phyloP scores from a whole-genome alignment of 2,329 filamentous ascomycete species.

The Thelonectria discophora region DNA sequence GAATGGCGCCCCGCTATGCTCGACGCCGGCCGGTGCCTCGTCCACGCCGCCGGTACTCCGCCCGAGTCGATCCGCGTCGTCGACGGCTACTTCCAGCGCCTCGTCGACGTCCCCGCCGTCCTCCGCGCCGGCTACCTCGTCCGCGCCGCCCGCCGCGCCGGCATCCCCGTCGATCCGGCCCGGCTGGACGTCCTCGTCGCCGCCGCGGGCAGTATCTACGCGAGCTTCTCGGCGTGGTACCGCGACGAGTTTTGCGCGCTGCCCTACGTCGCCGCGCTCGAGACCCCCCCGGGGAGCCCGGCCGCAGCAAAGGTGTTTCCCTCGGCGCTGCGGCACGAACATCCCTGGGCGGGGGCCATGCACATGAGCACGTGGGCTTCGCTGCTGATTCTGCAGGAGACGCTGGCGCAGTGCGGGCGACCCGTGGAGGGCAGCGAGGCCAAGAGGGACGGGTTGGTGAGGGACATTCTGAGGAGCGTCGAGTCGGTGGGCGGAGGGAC shows the following conservation, averaged over 20 bases:
- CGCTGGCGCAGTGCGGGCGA: slow-evolving; percentile 46
- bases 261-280: slow-evolving; percentile 36
- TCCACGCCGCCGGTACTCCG: slow-evolving; percentile 37
- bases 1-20: slow-evolving; percentile 50
- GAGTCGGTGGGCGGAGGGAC: slow-evolving; percentile 49
- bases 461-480: slow-evolving; percentile 49
- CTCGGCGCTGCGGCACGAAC: slow-evolving; percentile 45
- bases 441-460: slow-evolving; percentile 41
- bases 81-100: slow-evolving; percentile 47
- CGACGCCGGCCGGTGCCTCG: slow-evolving; percentile 38
- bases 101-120: slow-evolving; percentile 48
- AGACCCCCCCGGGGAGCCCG: slow-evolving; percentile 44
- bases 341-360: slow-evolving; percentile 48
- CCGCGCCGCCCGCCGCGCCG: slow-evolving; percentile 43
- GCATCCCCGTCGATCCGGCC: slow-evolving; percentile 42
- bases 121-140: slow-evolving; percentile 46
- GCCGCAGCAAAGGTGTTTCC: slow-evolving; percentile 37
- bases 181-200: slow-evolving; percentile 44
- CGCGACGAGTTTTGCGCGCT: slow-evolving; percentile 37
- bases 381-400: slow-evolving; percentile 52
- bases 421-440: slow-evolving; percentile 38
- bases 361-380: slow-evolving; percentile 51
- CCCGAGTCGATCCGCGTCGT: slow-evolving; percentile 39
- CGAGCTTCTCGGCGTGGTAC: slow-evolving; percentile 48
- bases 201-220: slow-evolving; percentile 41